phyloP scores from a whole-genome alignment of 768 basidiomycete genomes.

The Hirschioporus abietinus region DNA sequence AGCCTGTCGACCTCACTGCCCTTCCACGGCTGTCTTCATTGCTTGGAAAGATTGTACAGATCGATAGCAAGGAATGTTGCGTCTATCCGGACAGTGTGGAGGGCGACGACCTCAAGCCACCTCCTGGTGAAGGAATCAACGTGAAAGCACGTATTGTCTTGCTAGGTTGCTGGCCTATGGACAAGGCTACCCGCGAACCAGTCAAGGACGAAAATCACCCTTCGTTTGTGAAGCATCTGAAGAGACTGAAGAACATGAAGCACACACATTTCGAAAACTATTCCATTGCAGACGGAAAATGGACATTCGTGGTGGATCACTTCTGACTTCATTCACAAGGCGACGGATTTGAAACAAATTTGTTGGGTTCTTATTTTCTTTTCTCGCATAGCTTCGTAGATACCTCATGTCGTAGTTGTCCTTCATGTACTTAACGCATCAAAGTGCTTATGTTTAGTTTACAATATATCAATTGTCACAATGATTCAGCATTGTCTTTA shows the following conservation, averaged over 20 bases:
- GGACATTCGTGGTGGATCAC: slow-evolving; percentile 93
- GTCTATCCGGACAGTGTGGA: slow-evolving; percentile 91
- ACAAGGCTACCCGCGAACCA: slow-evolving; percentile 87
- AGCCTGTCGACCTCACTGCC: slow-evolving; percentile 80
- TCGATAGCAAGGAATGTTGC: slow-evolving; percentile 87
- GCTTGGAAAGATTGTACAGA: slow-evolving; percentile 80
- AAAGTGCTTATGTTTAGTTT: neutral
- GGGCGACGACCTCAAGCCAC: slow-evolving; percentile 63
- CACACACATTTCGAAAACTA: slow-evolving; percentile 82
- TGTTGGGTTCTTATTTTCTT: neutral
- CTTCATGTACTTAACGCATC: neutral
- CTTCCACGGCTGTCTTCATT: slow-evolving; percentile 74
- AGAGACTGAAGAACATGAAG: slow-evolving; percentile 77
- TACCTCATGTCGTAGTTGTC: neutral
- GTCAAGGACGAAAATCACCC: slow-evolving; percentile 79
- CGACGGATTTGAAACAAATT: neutral
- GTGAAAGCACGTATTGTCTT: slow-evolving; percentile 77
- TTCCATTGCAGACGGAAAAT: slow-evolving; percentile 75
- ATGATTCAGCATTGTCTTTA: neutral
- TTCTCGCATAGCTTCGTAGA: neutral
- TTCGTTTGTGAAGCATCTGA: slow-evolving; percentile 64
- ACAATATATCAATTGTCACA: slow-evolving; percentile 6
- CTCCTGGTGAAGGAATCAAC: slow-evolving; percentile 82
- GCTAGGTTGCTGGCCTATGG: slow-evolving; percentile 79
- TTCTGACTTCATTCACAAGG: slow-evolving; percentile 44